Evolutionary conservation across 1,139 yeast genomes (phyloP).

Genomic region (Debaryomyces fabryi): DNA sequence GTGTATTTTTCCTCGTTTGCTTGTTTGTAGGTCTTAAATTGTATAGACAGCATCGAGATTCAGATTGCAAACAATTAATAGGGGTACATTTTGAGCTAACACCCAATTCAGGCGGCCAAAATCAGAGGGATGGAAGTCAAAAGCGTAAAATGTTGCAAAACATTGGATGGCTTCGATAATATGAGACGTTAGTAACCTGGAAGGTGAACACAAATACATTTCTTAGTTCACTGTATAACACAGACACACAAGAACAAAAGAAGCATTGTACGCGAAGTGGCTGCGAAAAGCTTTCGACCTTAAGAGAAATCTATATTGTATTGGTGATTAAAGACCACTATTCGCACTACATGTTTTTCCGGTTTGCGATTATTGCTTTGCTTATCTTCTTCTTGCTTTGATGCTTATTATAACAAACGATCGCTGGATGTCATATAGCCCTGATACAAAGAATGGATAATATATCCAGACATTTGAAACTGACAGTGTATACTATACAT

Average conservation of each 20-base stretch:
- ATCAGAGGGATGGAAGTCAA: too few species aligned
- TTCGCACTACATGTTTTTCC: slow-evolving; percentile 2
- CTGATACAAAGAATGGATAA: background rate
- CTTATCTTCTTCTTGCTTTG: slow-evolving; percentile 6
- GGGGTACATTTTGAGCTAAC: too few species aligned
- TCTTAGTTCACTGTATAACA: too few species aligned
- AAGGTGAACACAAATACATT: too few species aligned
- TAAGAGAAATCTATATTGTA: background rate
- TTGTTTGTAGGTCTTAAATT: too few species aligned
- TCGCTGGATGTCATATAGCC: background rate
- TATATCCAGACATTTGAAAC: background rate
- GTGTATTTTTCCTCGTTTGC: background rate
- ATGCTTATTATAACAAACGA: background rate
- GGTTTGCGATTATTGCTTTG: slow-evolving; percentile 7
- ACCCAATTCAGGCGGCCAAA: too few species aligned
- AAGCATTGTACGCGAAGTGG: background rate
- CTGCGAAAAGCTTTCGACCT: background rate
- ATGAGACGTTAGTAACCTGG: too few species aligned
- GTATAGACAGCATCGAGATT: too few species aligned
- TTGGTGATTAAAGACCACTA: background rate
- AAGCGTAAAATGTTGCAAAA: too few species aligned
- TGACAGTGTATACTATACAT: background rate
- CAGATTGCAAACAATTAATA: too few species aligned
- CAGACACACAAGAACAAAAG: background rate
- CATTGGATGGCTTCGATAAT: too few species aligned